Percentiles rank a stretch among this genome's conserved stretches.
Evolutionary conservation across 257 asterid species (phyloP).

Genomic region (Plantago ovata): DNA sequence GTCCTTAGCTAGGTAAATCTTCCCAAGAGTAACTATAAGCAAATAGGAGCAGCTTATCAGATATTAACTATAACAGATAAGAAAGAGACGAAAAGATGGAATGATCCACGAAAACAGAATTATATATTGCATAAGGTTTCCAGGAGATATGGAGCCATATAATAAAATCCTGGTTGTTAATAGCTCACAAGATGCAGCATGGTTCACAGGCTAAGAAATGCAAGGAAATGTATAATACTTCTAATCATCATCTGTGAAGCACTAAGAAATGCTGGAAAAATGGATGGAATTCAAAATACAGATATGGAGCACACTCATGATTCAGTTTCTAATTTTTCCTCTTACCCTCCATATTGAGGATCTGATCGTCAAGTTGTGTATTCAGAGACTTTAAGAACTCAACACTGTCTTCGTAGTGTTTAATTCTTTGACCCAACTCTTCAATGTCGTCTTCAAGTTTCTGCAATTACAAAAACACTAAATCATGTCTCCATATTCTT

Average conservation of each 20-base stretch:
- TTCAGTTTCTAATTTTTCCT: background rate
- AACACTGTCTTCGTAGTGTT: conserved; percentile 64
- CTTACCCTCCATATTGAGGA: conserved; percentile 59
- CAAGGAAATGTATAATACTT: background rate
- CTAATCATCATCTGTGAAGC: background rate
- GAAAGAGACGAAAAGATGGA: conserved; percentile 2
- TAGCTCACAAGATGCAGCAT: background rate
- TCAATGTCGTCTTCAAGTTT: conserved; percentile 57
- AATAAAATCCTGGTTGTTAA: no score
- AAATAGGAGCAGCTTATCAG: conserved; percentile 10
- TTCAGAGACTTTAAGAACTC: conserved; percentile 38
- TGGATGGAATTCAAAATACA: conserved; percentile 1
- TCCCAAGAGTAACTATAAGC: conserved; percentile 56
- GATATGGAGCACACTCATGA: background rate
- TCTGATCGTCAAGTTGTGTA: conserved; percentile 48
- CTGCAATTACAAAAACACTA: conserved; percentile 39
- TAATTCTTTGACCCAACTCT: conserved; percentile 52
- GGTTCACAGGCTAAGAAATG: background rate
- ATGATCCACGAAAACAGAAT: conserved; percentile 13
- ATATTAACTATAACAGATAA: conserved; percentile 9
- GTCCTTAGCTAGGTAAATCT: conserved; percentile 30
- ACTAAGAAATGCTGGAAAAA: conserved; percentile 7
- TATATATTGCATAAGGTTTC: conserved; percentile 1
- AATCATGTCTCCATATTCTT: conserved; percentile 3
- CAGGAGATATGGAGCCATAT: background rate